Evolutionary conservation across 441 rosid species (phyloP).

Genomic region (Gossypium laxum): DNA sequence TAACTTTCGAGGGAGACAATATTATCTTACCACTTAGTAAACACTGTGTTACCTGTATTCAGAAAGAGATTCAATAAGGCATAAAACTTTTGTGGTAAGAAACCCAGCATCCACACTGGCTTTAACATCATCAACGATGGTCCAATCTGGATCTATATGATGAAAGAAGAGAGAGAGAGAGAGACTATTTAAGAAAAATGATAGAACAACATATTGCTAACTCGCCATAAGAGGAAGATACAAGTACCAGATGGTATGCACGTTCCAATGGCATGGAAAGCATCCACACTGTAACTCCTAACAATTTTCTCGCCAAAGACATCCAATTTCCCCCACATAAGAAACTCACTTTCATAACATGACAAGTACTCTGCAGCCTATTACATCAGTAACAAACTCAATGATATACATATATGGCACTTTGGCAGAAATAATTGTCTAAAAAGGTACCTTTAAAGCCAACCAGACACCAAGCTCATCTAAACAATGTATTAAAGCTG

Average conservation of each 20-base stretch:
- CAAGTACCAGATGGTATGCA: conserved; percentile 46
- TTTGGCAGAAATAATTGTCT: neutral
- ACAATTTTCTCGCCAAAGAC: conserved; percentile 28
- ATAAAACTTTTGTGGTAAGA: conserved; percentile 38
- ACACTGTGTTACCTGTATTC: conserved; percentile 48
- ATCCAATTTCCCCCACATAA: conserved; percentile 36
- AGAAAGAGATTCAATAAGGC: conserved; percentile 58
- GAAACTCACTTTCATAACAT: conserved; percentile 30
- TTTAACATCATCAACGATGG: conserved; percentile 23
- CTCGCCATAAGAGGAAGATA: neutral
- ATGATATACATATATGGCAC: neutral
- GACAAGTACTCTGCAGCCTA: conserved; percentile 72
- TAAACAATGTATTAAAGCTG: conserved; percentile 50
- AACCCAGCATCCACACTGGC: conserved; percentile 38
- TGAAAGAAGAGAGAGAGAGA: neutral
- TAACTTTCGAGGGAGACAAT: neutral
- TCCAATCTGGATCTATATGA: conserved; percentile 37
- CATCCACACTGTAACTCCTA: conserved; percentile 42
- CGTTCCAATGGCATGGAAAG: conserved; percentile 30
- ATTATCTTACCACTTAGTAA: neutral
- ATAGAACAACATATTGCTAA: neutral
- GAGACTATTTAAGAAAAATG: neutral
- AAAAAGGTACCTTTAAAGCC: conserved; percentile 57
- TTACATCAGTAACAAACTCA: conserved; percentile 12
- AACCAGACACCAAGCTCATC: conserved; percentile 64